Conservation (phyloP, 805 yeast species). For the Millerozyma acaciae region DNA sequence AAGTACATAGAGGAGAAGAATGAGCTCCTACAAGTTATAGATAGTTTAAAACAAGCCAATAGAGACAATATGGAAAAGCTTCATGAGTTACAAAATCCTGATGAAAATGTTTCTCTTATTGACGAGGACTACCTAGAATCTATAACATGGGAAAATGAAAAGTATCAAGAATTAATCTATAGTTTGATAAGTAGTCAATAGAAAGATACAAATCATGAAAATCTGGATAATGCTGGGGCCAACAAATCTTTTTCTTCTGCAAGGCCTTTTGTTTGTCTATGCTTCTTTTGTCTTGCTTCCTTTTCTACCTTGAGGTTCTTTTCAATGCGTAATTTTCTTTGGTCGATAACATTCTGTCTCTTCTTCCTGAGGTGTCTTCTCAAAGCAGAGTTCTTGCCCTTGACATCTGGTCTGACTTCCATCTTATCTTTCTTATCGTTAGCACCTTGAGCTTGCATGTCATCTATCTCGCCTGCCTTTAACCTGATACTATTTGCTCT, state of each 20-base stretch:
- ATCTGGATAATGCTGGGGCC: constrained; percentile 48
- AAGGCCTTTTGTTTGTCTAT: constrained; percentile 41
- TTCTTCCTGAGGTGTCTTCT: constrained; percentile 79
- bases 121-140: constrained; percentile 14
- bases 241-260: constrained; percentile 52
- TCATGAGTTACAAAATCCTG: not conserved
- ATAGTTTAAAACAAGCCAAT: constrained; percentile 2
- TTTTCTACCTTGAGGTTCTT: constrained; percentile 72
- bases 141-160: constrained; percentile 20
- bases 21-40: constrained; percentile 1
- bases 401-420: constrained; percentile 61
- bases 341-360: constrained; percentile 79
- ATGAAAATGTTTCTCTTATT: constrained; percentile 6
- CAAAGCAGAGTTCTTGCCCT: constrained; percentile 78
- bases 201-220: constrained; percentile 13
- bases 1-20: constrained; percentile 4
- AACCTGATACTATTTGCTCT: constrained; percentile 61
- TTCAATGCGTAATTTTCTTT: constrained; percentile 75
- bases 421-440: constrained; percentile 45
- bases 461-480: constrained; percentile 55
- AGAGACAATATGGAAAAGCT: not conserved
- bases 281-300: constrained; percentile 54
- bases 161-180: constrained; percentile 16
- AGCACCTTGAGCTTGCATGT: constrained; percentile 31
- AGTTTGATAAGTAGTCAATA: constrained; percentile 7